Percentiles rank a stretch among this genome's conserved stretches.
These are phyloP conservation scores for Debaryomycetaceae sp. DNA, from an alignment of 1,139 yeast genomes.

Conservation along the genomic window DNA sequence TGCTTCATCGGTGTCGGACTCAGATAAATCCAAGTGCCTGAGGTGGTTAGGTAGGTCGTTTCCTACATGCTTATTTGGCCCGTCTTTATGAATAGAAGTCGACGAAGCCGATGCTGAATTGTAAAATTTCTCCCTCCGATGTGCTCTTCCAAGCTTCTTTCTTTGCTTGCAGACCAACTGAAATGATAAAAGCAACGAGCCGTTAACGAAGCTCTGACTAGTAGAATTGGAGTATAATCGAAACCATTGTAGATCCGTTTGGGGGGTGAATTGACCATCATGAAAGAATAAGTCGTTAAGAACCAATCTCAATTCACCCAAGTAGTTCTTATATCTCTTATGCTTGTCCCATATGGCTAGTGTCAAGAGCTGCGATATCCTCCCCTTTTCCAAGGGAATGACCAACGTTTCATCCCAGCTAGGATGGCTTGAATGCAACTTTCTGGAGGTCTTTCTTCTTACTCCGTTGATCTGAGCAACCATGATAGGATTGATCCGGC, in stretches of 20 bases:
- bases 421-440: conserved; percentile 39
- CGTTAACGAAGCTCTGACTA: conserved; percentile 52
- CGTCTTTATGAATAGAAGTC: not conserved
- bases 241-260: conserved; percentile 47
- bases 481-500: conserved; percentile 34
- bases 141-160: conserved; percentile 3
- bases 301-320: conserved; percentile 56
- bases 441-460: conserved; percentile 29
- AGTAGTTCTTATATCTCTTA: conserved; percentile 42
- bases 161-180: conserved; percentile 32
- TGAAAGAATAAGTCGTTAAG: conserved; percentile 38
- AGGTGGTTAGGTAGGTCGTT: conserved; percentile 7
- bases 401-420: conserved; percentile 41
- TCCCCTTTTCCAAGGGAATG: conserved; percentile 29
- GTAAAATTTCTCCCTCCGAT: conserved; percentile 9
- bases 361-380: conserved; percentile 27
- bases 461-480: conserved; percentile 31
- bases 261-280: conserved; percentile 14
- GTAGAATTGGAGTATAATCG: conserved; percentile 44
- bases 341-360: conserved; percentile 48
- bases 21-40: conserved; percentile 11
- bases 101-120: conserved; percentile 20
- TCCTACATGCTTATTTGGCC: conserved; percentile 6
- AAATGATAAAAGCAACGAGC: conserved; percentile 52
- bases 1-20: conserved; percentile 7